A percentile compares a stretch with the other conserved stretches of the same genome.
Evolutionary conservation across 75 land plant genomes (phyloP).

Genomic region (Ceratopteris richardii): DNA sequence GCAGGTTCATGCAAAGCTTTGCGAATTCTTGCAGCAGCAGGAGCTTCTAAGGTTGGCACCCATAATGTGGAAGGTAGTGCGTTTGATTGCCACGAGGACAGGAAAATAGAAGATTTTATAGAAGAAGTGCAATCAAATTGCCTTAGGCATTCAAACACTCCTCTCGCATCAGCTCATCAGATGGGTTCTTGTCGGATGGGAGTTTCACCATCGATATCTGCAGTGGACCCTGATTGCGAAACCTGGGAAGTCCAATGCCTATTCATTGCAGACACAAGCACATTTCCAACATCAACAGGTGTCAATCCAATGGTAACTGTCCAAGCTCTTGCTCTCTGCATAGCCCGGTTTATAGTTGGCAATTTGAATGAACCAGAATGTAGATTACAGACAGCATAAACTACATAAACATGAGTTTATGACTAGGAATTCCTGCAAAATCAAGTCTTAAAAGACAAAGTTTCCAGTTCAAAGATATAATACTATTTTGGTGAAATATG

Average conservation of each 20-base stretch:
- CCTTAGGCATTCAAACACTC: conserved; percentile 18
- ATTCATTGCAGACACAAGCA: conserved; percentile 17
- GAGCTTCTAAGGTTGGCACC: conserved; percentile 66
- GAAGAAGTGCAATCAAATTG: conserved; percentile 26
- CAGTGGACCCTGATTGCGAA: conserved; percentile 12
- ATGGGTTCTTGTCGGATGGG: conserved; percentile 31
- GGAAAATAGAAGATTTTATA: not conserved
- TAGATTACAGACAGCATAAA: too few species aligned
- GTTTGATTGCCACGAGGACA: not conserved
- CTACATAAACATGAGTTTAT: too few species aligned
- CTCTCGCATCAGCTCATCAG: conserved; percentile 28
- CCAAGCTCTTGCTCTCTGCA: conserved; percentile 21
- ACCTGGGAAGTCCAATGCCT: conserved; percentile 20
- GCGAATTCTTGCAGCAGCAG: conserved; percentile 68
- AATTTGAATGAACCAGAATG: too few species aligned
- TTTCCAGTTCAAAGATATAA: too few species aligned
- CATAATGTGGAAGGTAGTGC: conserved; percentile 41
- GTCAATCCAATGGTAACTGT: conserved; percentile 27
- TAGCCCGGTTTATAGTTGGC: conserved; percentile 26
- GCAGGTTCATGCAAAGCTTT: conserved; percentile 42
- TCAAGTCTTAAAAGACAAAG: too few species aligned
- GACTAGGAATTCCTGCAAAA: too few species aligned
- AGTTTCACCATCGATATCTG: not conserved
- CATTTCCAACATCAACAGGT: conserved; percentile 17
- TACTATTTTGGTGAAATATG: too few species aligned